These are phyloP conservation scores for Stylosanthes scabra DNA, from an alignment of 331 rosid species.

Conservation along the genomic window DNA sequence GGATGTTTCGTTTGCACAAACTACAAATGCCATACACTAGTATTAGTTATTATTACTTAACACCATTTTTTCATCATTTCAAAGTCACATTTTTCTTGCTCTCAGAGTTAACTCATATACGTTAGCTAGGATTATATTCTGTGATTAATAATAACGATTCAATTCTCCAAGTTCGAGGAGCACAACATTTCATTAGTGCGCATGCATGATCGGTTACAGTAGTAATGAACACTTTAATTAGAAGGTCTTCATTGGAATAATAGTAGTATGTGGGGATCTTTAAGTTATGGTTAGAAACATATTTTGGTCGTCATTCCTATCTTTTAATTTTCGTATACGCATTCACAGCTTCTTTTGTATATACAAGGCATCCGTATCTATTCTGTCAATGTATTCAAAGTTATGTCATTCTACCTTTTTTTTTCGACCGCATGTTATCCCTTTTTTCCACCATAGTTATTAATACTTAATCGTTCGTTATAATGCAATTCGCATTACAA, in stretches of 20 bases:
- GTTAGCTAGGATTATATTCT: too few species aligned
- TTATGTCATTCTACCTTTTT: constrained; percentile 9
- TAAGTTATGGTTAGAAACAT: too few species aligned
- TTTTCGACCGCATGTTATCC: not conserved
- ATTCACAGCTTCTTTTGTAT: not conserved
- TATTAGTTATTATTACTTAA: too few species aligned
- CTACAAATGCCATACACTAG: too few species aligned
- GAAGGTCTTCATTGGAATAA: not conserved
- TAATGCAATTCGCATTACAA: not conserved
- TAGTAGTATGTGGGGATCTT: too few species aligned
- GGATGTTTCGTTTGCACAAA: too few species aligned
- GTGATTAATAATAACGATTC: not conserved
- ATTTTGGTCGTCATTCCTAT: too few species aligned
- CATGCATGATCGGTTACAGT: not conserved
- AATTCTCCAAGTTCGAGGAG: not conserved
- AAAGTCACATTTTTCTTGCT: not conserved
- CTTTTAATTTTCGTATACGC: not conserved
- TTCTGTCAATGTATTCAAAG: not conserved
- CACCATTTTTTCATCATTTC: not conserved
- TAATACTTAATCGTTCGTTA: too few species aligned
- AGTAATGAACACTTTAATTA: not conserved
- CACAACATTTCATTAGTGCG: not conserved
- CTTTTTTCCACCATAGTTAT: too few species aligned
- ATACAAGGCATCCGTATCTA: not conserved
- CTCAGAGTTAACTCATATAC: not conserved